Base-by-base conservation (phyloP, 148 eudicot species). In the Cornus controversa region DNA sequence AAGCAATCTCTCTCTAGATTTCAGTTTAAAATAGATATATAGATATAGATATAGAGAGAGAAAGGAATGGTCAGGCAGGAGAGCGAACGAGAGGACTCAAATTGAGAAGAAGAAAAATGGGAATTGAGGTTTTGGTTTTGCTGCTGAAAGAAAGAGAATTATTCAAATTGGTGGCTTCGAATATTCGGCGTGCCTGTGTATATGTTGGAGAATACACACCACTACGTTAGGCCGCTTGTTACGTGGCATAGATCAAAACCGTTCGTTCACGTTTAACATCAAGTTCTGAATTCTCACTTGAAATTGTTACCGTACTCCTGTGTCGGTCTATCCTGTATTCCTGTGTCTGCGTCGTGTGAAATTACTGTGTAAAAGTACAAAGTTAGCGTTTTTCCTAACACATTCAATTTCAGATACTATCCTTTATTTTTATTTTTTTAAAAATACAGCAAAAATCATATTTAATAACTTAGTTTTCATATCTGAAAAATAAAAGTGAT, bases 1-100 rank as follows among this genome's bases (percentile, higher is more conserved):
- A 29, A 75, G 25, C n/a, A 22, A 20, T 37, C 63, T 76, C 22
- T 66, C 9, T 76, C 72, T 76, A 76, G 78, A 76, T 50, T 76
- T 27, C 71, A 15, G 78, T 65, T 11, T 47, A 40, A 40, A 40
- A 40, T 40, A 40, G 8, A 40, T 40, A 40, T 40, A 40, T 40
- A 6, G 8, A 23, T 27, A 50, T 15, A 76, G 78, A 76, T 76
- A 28, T 15, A n/a, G 47, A 71, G 45, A 71, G 45, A 60, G 71
- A 42, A 20, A n/a, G 15, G n/a, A 25, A 22, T 18, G 70, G 62
- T 20, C 25, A 22, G 10, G 64, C 23, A 2, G 2, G 64, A 22
- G 64, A 60, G 15, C 20, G 24, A 60, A 50, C 57, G 18, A 60
- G 64, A 22, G 64, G 23, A 18, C 20, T 50, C 3, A 15, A 50